phyloP scores from a whole-genome alignment of 2,329 filamentous ascomycete species.

The Oidium heveae region DNA sequence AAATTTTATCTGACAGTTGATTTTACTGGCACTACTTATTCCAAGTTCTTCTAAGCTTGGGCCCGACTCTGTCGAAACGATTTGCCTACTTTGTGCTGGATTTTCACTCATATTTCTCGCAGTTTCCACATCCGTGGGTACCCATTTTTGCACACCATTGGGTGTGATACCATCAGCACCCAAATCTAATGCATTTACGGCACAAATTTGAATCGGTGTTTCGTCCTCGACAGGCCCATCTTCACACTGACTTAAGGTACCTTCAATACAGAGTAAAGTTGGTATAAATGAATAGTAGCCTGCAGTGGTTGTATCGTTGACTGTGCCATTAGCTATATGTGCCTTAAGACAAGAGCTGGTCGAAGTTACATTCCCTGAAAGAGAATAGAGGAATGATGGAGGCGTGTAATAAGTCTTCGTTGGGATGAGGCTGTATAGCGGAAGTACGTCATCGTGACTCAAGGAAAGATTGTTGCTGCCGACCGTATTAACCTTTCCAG shows the following conservation, averaged over 20 bases:
- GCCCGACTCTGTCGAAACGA: neutral
- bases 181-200: neutral
- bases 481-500: constrained; percentile 1
- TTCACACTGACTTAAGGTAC: neutral
- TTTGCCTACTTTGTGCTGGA: neutral
- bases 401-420: constrained; percentile 1
- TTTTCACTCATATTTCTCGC: constrained; percentile 1
- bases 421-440: constrained; percentile 1
- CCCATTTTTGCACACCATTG: neutral
- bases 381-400: constrained; percentile 1
- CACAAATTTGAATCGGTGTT: constrained; percentile 2
- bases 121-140: constrained; percentile 1
- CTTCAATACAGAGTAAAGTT: constrained; percentile 1
- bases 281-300: constrained; percentile 2
- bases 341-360: neutral
- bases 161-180: neutral
- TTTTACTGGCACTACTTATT: neutral
- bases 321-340: neutral
- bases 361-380: constrained; percentile 1
- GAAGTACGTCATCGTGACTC: neutral
- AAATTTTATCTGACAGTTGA: too few relatives aligned
- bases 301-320: neutral
- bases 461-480: constrained; percentile 3
- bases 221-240: constrained; percentile 2
- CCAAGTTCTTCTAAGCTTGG: neutral